Evolutionary conservation across 495 filamentous ascomycete species (phyloP).

Genomic region (Parachaetomium inaequale): DNA sequence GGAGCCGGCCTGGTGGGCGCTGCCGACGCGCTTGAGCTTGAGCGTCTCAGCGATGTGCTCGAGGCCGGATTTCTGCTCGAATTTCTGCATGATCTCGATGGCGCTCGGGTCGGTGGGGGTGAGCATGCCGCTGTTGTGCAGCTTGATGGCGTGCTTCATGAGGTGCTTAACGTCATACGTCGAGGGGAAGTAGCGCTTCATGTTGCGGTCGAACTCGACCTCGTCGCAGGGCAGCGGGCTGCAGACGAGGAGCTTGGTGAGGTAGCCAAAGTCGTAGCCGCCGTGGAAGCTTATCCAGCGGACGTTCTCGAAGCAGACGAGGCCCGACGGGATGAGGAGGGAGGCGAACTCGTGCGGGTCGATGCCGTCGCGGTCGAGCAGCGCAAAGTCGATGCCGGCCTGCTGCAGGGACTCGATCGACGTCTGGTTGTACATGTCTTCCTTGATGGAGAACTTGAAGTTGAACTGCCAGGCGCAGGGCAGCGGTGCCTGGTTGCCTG

Average conservation of each 20-base stretch:
- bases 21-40: conserved; percentile 78
- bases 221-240: conserved; percentile 81
- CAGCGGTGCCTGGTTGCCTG: conserved; percentile 55
- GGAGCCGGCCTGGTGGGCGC: conserved; percentile 84
- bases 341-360: conserved; percentile 84
- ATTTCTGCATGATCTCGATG: conserved; percentile 66
- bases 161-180: conserved; percentile 97
- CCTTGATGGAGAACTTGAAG: conserved; percentile 89
- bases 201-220: conserved; percentile 74
- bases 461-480: conserved; percentile 99
- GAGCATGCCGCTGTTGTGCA: conserved; percentile 63
- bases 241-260: conserved; percentile 86
- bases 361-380: conserved; percentile 84
- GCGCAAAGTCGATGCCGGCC: conserved; percentile 81
- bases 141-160: conserved; percentile 66
- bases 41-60: conserved; percentile 93
- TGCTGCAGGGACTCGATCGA: conserved; percentile 85
- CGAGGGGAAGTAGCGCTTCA: conserved; percentile 86
- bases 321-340: conserved; percentile 81
- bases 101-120: conserved; percentile 61
- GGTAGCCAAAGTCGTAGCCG: conserved; percentile 97
- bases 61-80: conserved; percentile 81
- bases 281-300: conserved; percentile 97
- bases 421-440: conserved; percentile 94
- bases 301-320: conserved; percentile 83